These are phyloP conservation scores for Pilasporangium apinafurcum DNA, from an alignment of 352 stramenopile genomes.

Conservation along the genomic window DNA sequence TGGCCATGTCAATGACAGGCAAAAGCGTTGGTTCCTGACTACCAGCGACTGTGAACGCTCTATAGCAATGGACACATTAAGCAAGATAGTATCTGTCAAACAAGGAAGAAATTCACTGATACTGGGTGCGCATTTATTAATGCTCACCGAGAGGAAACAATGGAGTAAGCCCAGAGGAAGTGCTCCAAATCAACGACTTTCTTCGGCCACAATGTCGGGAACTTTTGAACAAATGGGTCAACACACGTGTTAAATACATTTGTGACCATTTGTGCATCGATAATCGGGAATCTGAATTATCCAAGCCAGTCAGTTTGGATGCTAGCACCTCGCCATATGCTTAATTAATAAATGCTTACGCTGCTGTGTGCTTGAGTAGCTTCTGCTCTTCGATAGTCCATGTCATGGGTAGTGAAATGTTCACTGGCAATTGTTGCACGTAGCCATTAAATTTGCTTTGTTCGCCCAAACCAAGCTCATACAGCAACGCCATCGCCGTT, in stretches of 20 bases:
- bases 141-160: conserved; percentile 60
- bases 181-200: conserved; percentile 23
- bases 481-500: conserved; percentile 39
- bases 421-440: conserved; percentile 43
- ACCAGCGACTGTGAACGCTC: conserved; percentile 33
- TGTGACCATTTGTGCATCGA: conserved; percentile 49
- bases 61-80: conserved; percentile 6
- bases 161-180: conserved; percentile 62
- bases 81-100: not conserved
- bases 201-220: conserved; percentile 29
- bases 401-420: conserved; percentile 39
- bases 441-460: conserved; percentile 49
- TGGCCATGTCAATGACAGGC: conserved; percentile 77
- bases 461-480: conserved; percentile 22
- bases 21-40: conserved; percentile 47
- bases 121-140: too few relatives aligned
- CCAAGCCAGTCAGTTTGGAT: not conserved
- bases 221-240: conserved; percentile 22
- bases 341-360: conserved; percentile 13
- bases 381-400: conserved; percentile 22
- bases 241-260: conserved; percentile 37
- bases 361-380: conserved; percentile 41
- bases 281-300: conserved; percentile 24
- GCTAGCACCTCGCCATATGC: not conserved
- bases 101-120: not conserved